phyloP scores from a whole-genome alignment of 2,329 filamentous ascomycete species.

The Penicillium sp. region DNA sequence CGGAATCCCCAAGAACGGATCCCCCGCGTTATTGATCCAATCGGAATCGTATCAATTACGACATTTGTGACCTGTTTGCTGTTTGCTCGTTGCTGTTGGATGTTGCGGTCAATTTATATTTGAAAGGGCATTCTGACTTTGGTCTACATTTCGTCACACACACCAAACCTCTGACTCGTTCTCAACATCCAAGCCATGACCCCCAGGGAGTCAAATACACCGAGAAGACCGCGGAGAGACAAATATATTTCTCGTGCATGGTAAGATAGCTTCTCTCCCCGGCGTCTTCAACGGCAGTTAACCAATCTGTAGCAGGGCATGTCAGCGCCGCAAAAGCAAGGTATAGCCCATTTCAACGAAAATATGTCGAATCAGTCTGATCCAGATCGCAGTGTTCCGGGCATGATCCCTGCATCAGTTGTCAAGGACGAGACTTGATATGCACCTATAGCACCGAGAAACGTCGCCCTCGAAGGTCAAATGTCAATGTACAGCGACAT shows the following conservation, averaged over 20 bases:
- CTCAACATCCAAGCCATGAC: not conserved
- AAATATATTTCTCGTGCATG: not conserved
- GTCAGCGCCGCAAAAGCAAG: not conserved
- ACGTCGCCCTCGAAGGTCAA: not conserved
- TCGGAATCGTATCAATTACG: not conserved
- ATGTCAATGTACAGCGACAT: not conserved
- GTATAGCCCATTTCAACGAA: not conserved
- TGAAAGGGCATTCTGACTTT: not conserved
- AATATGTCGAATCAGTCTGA: not conserved
- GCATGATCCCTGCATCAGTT: not conserved
- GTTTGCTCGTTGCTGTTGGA: not conserved
- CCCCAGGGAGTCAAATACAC: not conserved
- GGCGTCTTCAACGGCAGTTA: not conserved
- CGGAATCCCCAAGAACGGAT: not conserved
- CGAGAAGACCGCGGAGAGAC: not conserved
- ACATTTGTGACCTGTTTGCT: not conserved
- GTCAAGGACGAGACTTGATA: not conserved
- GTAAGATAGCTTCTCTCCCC: not conserved
- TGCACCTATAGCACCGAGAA: not conserved
- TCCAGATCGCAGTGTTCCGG: not conserved
- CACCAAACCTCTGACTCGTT: not conserved
- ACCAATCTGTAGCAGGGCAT: not conserved
- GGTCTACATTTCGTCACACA: too few relatives aligned
- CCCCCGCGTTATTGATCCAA: not conserved
- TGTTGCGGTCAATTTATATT: not conserved